These are phyloP conservation scores for Starmerella stigmatis DNA, from an alignment of 805 yeast genomes.

Conservation along the genomic window DNA sequence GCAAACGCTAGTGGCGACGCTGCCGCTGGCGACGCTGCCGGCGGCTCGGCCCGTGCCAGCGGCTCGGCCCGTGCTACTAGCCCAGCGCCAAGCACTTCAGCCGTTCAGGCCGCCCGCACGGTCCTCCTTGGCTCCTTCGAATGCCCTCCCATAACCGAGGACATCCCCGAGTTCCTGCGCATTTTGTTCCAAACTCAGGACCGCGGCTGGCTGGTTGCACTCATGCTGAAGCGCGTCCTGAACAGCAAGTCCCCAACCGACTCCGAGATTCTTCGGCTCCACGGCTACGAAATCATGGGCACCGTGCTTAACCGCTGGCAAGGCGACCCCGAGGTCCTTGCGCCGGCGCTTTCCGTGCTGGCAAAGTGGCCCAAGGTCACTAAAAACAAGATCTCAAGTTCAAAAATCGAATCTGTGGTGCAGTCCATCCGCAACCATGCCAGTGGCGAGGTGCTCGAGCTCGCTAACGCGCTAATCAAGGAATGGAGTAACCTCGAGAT, in stretches of 20 bases:
- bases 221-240: slow-evolving; percentile 57
- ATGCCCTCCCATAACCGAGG: slow-evolving; percentile 40
- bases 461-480: slow-evolving; percentile 40
- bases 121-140: slow-evolving; percentile 32
- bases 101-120: background rate
- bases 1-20: slow-evolving; percentile 1
- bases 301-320: slow-evolving; percentile 41
- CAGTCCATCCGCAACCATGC: slow-evolving; percentile 32
- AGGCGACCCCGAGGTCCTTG: slow-evolving; percentile 36
- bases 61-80: too few species aligned
- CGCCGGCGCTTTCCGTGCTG: slow-evolving; percentile 48
- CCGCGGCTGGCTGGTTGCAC: slow-evolving; percentile 41
- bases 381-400: slow-evolving; percentile 62
- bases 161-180: slow-evolving; percentile 66
- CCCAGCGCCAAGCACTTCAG: too few species aligned
- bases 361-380: slow-evolving; percentile 60
- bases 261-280: slow-evolving; percentile 57
- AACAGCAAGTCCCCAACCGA: slow-evolving; percentile 45
- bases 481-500: slow-evolving; percentile 68
- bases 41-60: too few species aligned
- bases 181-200: slow-evolving; percentile 54
- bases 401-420: slow-evolving; percentile 60
- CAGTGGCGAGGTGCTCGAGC: slow-evolving; percentile 27
- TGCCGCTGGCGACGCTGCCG: background rate
- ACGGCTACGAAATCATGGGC: slow-evolving; percentile 74